Evolutionary conservation across 352 stramenopile species (phyloP).

Genomic region (Saprolegnia diclina): DNA sequence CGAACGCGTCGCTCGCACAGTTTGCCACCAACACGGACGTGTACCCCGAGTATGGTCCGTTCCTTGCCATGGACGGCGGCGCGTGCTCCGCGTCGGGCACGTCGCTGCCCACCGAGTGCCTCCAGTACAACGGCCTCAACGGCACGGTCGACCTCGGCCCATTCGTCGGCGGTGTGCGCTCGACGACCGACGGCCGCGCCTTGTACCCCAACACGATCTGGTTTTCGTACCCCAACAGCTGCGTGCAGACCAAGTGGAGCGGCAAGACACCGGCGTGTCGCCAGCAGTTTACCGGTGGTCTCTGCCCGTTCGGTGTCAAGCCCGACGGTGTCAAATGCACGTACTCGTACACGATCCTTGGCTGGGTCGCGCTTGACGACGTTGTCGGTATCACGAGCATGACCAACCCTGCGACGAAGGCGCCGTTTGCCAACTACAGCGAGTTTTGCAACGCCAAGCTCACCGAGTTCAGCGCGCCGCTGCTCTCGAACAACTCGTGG

Average conservation of each 20-base stretch:
- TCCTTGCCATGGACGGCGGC: constrained; percentile 22
- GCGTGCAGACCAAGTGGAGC: constrained; percentile 44
- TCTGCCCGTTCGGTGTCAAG: constrained; percentile 49
- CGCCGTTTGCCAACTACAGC: constrained; percentile 53
- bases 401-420: constrained; percentile 34
- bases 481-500: constrained; percentile 9
- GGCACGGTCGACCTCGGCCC: constrained; percentile 16
- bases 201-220: constrained; percentile 69
- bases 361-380: constrained; percentile 73
- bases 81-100: constrained; percentile 21
- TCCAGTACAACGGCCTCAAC: constrained; percentile 19
- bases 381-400: constrained; percentile 66
- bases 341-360: constrained; percentile 70
- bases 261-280: constrained; percentile 59
- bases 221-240: constrained; percentile 79
- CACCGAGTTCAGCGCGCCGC: constrained; percentile 14
- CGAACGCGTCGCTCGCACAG: constrained; percentile 66
- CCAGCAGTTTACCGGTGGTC: constrained; percentile 42
- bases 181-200: constrained; percentile 36
- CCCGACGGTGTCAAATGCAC: constrained; percentile 68
- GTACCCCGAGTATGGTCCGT: constrained; percentile 31
- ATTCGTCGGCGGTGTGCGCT: constrained; percentile 1
- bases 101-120: constrained; percentile 13
- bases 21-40: constrained; percentile 40
- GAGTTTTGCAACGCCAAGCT: constrained; percentile 52